Evolutionary conservation across 805 yeast species (phyloP).

Genomic region (Zygosaccharomyces bisporus): DNA sequence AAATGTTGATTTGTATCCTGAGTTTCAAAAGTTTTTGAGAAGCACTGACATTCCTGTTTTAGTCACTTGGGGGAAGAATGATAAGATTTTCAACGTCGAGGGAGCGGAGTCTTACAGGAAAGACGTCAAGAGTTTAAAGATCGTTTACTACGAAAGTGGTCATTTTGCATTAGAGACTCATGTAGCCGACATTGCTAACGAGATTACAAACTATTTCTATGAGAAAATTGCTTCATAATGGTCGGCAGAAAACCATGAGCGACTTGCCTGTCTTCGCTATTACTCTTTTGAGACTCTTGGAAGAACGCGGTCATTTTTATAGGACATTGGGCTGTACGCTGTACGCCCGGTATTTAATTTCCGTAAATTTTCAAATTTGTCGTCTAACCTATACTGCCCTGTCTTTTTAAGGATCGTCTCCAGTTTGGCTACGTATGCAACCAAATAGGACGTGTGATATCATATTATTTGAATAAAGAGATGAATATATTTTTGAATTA

Average conservation of each 20-base stretch:
- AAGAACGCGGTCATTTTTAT: too few species aligned
- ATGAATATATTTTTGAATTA: too few species aligned
- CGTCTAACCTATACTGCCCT: too few species aligned
- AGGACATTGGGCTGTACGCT: too few species aligned
- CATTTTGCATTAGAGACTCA: constrained; percentile 40
- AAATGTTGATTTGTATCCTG: constrained; percentile 35
- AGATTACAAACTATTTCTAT: constrained; percentile 18
- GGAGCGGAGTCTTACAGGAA: constrained; percentile 41
- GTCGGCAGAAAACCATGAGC: not conserved
- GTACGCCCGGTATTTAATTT: too few species aligned
- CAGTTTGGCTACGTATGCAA: too few species aligned
- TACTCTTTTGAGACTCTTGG: too few species aligned
- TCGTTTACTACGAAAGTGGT: constrained; percentile 36
- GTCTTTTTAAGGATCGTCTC: too few species aligned
- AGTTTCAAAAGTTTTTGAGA: constrained; percentile 11
- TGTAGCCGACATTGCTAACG: constrained; percentile 32
- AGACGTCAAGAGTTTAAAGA: constrained; percentile 32
- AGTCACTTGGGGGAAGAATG: constrained; percentile 43
- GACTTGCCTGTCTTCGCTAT: not conserved
- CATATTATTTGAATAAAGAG: too few species aligned
- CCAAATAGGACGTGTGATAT: too few species aligned
- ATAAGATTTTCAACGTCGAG: constrained; percentile 34
- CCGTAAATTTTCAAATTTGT: too few species aligned
- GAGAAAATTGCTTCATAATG: constrained; percentile 4
- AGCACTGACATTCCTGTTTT: constrained; percentile 17